phyloP scores from a whole-genome alignment of 176 grass and related monocot genomes.

The sorghum (Sorghum bicolor) region DNA sequence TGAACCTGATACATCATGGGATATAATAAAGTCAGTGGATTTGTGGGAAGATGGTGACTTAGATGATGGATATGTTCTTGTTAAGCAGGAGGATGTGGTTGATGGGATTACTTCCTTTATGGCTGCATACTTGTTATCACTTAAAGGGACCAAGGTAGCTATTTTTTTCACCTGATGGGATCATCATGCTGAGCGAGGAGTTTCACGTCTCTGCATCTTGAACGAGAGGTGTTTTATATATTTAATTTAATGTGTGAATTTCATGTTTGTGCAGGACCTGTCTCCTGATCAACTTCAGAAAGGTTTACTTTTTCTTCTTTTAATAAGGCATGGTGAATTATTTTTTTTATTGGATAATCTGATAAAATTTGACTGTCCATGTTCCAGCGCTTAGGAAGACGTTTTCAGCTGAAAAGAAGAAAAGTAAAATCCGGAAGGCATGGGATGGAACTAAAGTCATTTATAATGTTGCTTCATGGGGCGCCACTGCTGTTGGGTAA shows the following conservation, averaged over 20 bases:
- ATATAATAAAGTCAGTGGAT: constrained; percentile 63
- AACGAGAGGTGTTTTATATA: background rate
- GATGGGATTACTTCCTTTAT: constrained; percentile 79
- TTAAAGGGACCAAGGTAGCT: constrained; percentile 68
- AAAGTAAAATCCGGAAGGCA: constrained; percentile 67
- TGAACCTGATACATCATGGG: constrained; percentile 68
- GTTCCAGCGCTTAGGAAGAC: constrained; percentile 65
- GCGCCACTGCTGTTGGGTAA: constrained; percentile 88
- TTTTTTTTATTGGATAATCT: background rate
- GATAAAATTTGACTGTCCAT: background rate
- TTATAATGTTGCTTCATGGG: constrained; percentile 89
- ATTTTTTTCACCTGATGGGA: background rate
- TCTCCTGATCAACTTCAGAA: constrained; percentile 76
- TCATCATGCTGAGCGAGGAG: background rate
- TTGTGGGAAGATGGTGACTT: constrained; percentile 51
- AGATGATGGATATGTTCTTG: constrained; percentile 82
- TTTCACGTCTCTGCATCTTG: background rate
- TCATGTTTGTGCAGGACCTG: constrained; percentile 65
- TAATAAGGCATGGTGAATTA: background rate
- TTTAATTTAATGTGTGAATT: constrained; percentile 35
- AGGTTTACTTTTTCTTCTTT: constrained; percentile 38
- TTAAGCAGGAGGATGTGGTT: constrained; percentile 81
- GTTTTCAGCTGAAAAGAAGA: constrained; percentile 75
- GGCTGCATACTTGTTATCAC: constrained; percentile 74
- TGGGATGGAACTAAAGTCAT: constrained; percentile 84